Base-by-base conservation (phyloP, 805 yeast genomes). In the Debaryomyces maramus region DNA sequence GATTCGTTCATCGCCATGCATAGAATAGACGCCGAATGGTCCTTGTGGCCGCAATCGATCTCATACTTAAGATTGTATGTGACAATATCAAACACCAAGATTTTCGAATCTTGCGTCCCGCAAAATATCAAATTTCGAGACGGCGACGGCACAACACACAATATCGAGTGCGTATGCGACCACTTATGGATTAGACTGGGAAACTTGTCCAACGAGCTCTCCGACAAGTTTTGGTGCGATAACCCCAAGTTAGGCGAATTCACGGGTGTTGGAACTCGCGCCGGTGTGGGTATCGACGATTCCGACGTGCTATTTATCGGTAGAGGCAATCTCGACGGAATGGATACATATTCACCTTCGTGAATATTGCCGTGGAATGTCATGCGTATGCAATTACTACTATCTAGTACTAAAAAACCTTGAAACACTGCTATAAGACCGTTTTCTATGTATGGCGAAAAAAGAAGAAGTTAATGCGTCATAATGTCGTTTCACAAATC, bases 51-150 rank as follows among this genome's bases (percentile, higher is more conserved):
- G 32, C 58, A 50, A 31, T 51, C 40, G 16, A 86, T 61, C 7
- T 67, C 70, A 27, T 69, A 59, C 33, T 73, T 74, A 36, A 72
- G 67, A 48, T 81, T 81, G 58, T 78, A 91, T 0, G 85, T 81
- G 4, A 60, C 61, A 39, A 85, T 65, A 51, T 88, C 91, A 53
- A 75, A 81, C 1, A 87, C 83, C 28, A 87, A 61, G 29, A 91
- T 83, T 48, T 77, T 78, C 8, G 93, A 86, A 52, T 86, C 87
- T 48, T 90, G 96, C 1, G 97, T 88, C 7, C 99, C 99, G 40
- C 96, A 93, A 56, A 87, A 85, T 4, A 91, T 48, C 6, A 84
- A 60, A 23, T 73, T 73, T 42, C 72, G 68, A 19, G 61, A 59
- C 0, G 87, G 85, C 16, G 85, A 80, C 6, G 85, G 73, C 6